Base-by-base conservation (phyloP, 2,329 filamentous ascomycete genomes). In the Xylariaceae sp. region DNA sequence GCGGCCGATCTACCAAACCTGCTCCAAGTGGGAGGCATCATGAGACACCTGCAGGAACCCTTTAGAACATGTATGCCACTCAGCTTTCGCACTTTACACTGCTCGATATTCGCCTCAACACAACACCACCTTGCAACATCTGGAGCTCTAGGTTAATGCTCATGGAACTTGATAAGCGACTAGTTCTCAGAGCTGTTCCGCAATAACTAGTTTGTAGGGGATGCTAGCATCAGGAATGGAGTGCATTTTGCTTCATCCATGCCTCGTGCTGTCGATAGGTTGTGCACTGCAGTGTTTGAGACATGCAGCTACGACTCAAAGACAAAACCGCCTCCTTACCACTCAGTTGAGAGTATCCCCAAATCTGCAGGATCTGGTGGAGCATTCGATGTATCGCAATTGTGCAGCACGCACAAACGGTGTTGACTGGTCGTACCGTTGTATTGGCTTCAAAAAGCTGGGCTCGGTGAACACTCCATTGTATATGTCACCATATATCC, bases 1-100 rank as follows among this genome's bases (percentile, higher is more conserved):
- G 59, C 52, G 43, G 34, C 55, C 55, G 28, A 43, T 48, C 39
- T 54, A 28, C n/a, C 29, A 44, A 36, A 19, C 31, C 8, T 31
- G 33, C 33, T 28, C 39, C 37, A 24, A 56, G 23, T 49, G 49
- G 41, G 43, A 50, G 31, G 31, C 57, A 23, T 34, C 16, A 53
- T 40, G 28, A 39, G 50, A 41, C 31, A 43, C 19, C 48, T 59
- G 59, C 59, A 62, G 56, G 59, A 59, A 62, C 59, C 51, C 46
- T 40, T 43, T 36, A 23, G 34, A 48, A 40, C 16, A 29, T 44
- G 40, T 39, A 12, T 34, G 21, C 19, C 47, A 53, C 29, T 36
- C 46, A 21, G 34, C 40, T 41, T 47, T 45, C 24, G 19, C 16
- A 24, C 43, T 29, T 37, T 19, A 34, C 31, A 36, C 34, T 16